phyloP scores from a whole-genome alignment of 805 yeast species.

The Lipomyces mesembrius region DNA sequence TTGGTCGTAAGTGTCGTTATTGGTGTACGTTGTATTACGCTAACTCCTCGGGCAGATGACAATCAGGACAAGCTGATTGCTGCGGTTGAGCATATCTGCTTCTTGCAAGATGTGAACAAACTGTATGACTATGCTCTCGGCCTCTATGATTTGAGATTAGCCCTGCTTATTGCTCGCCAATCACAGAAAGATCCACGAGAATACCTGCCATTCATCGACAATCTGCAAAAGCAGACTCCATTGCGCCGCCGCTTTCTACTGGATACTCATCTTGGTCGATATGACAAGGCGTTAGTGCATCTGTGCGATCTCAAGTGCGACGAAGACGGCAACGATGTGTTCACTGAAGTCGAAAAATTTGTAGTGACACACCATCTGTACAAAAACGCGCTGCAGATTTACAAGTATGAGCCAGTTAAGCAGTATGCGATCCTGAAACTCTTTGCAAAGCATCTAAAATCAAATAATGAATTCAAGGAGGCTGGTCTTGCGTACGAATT shows the following conservation, averaged over 20 bases:
- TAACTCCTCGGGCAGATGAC: slow-evolving; percentile 8
- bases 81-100: slow-evolving; percentile 81
- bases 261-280: slow-evolving; percentile 74
- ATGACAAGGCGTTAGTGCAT: slow-evolving; percentile 69
- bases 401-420: slow-evolving; percentile 60
- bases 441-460: slow-evolving; percentile 67
- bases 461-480: slow-evolving; percentile 57
- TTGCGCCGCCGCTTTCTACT: slow-evolving; percentile 73
- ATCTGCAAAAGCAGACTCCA: slow-evolving; percentile 68
- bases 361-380: slow-evolving; percentile 72
- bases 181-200: slow-evolving; percentile 98
- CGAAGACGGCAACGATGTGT: slow-evolving; percentile 43
- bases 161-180: slow-evolving; percentile 88
- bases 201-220: slow-evolving; percentile 87
- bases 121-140: slow-evolving; percentile 81
- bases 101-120: slow-evolving; percentile 84
- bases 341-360: slow-evolving; percentile 67
- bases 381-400: slow-evolving; percentile 66
- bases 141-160: slow-evolving; percentile 76
- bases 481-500: slow-evolving; percentile 81
- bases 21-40: slow-evolving; percentile 55
- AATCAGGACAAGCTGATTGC: slow-evolving; percentile 21
- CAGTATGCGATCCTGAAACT: slow-evolving; percentile 56
- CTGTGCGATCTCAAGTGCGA: slow-evolving; percentile 54
- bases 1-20: slow-evolving; percentile 42